Evolutionary conservation across 495 filamentous ascomycete genomes (phyloP).

Genomic region (Aspergillus incahuasiensis): DNA sequence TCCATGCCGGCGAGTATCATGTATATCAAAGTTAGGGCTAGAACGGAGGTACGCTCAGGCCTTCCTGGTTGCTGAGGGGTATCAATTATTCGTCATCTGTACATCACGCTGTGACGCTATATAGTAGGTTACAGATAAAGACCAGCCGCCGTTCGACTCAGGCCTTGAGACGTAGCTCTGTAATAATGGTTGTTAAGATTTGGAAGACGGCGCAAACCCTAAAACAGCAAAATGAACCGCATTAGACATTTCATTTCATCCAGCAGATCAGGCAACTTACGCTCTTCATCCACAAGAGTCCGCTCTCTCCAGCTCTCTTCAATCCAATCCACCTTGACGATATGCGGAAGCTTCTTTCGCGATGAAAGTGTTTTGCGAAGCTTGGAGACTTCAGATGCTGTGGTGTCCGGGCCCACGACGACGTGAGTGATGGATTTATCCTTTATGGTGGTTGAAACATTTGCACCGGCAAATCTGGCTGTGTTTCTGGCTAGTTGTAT

Average conservation of each 20-base stretch:
- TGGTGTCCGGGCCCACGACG: slow-evolving; percentile 22
- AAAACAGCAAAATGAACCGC: not conserved
- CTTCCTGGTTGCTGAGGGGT: too few relatives aligned
- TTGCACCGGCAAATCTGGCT: slow-evolving; percentile 62
- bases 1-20: too few relatives aligned
- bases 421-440: slow-evolving; percentile 31
- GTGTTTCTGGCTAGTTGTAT: slow-evolving; percentile 37
- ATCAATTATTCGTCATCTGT: too few relatives aligned
- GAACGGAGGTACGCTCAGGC: too few relatives aligned
- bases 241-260: not conserved
- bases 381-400: slow-evolving; percentile 19
- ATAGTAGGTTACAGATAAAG: too few relatives aligned
- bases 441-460: slow-evolving; percentile 17
- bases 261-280: slow-evolving; percentile 15
- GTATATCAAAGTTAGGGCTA: too few relatives aligned
- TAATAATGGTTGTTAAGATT: not conserved
- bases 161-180: not conserved
- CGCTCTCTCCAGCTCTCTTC: slow-evolving; percentile 72
- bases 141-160: too few relatives aligned
- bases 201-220: slow-evolving; percentile 7
- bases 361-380: slow-evolving; percentile 27
- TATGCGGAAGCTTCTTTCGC: slow-evolving; percentile 55
- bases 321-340: slow-evolving; percentile 71
- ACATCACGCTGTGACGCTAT: too few relatives aligned
- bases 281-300: slow-evolving; percentile 80